phyloP scores from a whole-genome alignment of 768 basidiomycete species.

The Imleria badia region DNA sequence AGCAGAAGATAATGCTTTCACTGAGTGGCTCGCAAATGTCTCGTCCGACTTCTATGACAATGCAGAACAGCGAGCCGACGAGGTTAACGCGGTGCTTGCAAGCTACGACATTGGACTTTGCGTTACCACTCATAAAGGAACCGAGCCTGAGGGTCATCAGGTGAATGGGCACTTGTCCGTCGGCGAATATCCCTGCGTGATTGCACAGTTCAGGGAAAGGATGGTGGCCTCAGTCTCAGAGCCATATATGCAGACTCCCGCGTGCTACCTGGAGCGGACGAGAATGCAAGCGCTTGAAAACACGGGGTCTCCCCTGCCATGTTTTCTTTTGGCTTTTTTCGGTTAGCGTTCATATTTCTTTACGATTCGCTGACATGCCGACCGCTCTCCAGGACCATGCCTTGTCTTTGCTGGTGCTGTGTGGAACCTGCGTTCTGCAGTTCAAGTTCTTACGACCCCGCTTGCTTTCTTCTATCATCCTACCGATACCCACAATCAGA shows the following conservation, averaged over 20 bases:
- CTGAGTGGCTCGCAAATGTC: no score
- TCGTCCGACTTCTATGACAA: no score
- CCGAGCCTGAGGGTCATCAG: no score
- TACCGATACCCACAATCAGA: slow-evolving; percentile 11
- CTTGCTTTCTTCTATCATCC: slow-evolving; percentile 26
- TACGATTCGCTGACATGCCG: no score
- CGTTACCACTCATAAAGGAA: no score
- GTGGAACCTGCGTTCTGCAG: slow-evolving; percentile 22
- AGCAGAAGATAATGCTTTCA: no score
- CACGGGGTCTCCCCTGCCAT: neutral
- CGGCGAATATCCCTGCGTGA: no score
- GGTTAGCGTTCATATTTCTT: neutral
- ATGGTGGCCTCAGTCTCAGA: neutral
- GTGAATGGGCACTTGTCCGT: no score
- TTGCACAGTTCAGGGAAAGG: neutral
- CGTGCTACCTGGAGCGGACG: neutral
- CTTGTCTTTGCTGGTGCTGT: slow-evolving; percentile 29
- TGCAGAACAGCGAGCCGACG: no score
- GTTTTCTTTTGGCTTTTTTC: no score
- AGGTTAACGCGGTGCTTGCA: no score
- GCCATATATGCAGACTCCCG: neutral
- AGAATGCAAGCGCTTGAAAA: neutral
- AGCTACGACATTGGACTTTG: no score
- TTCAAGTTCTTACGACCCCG: slow-evolving; percentile 26
- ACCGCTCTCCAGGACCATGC: slow-evolving; percentile 25